Base-by-base conservation (phyloP, 2,329 filamentous ascomycete genomes). In the Fusarium coicis region DNA sequence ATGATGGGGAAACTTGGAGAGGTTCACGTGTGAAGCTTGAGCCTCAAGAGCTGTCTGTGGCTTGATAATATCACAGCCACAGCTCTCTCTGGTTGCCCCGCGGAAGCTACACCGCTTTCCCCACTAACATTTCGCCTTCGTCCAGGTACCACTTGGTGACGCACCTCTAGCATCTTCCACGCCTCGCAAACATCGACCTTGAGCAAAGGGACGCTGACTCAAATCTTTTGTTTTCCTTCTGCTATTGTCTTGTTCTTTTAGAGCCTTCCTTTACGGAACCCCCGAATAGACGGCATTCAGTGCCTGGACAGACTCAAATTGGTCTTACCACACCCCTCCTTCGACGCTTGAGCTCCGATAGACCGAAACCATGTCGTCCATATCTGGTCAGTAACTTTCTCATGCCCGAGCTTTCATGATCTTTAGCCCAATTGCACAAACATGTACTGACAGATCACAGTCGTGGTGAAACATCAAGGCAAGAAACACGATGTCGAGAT, bases 401-500 rank as follows among this genome's bases (percentile, higher is more conserved):
- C 67, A 70, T 30, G 15, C 30, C 66, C 30, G 19, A 18, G 15
- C 10, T 43, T 30, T 43, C 19, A 40, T 42, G 26, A 9, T 53
- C 49, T 39, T 43, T 40, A 23, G 47, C 44, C 34, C 40, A 18
- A 63, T 28, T 47, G 34, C 30, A 57, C 43, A 23, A 28, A 26
- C 36, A 46, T 52, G 47, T 65, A 58, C 72, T 80, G 53, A 80
- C 70, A 19, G 18, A 26, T 6, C 16, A 18, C 73, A 97, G 95
- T 99, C 76, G 88, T 95, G 80, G 92, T 99, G 76, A 98, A 97
- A 84, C 96, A 99, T 82, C 92, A 95, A 81, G 96, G 96, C 85
- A 98, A 96, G 83, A 96, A 95, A 82, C 93, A 98, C 86, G 92
- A 98, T 80, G 90, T 99, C 81, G 96, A 98, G 70, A 90, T 99